Conservation (phyloP, 306 rosid species). For the Ochetophila trinervis region DNA sequence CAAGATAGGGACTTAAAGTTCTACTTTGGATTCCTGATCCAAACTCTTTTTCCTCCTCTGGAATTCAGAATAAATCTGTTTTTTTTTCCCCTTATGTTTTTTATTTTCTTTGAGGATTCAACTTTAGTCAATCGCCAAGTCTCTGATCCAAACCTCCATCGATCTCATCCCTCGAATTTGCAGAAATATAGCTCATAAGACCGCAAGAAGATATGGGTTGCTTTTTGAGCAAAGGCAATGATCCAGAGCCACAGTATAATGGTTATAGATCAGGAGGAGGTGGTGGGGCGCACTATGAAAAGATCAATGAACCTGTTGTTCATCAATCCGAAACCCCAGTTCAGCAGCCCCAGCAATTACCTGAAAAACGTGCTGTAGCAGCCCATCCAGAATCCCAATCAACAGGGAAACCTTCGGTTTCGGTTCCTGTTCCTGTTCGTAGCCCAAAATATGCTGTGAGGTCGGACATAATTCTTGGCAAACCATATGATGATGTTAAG, state of each 20-base stretch:
- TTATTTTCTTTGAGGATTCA: no score
- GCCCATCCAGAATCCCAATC: slow-evolving; percentile 28
- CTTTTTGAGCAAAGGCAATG: slow-evolving; percentile 52
- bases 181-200: neutral
- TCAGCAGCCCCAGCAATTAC: slow-evolving; percentile 36
- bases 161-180: neutral
- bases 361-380: slow-evolving; percentile 31
- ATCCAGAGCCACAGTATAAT: slow-evolving; percentile 29
- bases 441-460: slow-evolving; percentile 37
- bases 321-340: slow-evolving; percentile 40
- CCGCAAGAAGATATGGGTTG: slow-evolving; percentile 47
- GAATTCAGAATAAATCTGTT: slow-evolving; percentile 16
- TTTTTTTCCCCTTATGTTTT: neutral
- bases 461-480: slow-evolving; percentile 58
- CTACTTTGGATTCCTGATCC: slow-evolving; percentile 17
- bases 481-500: slow-evolving; percentile 68
- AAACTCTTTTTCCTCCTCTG: slow-evolving; percentile 3
- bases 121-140: neutral
- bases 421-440: slow-evolving; percentile 28
- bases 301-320: slow-evolving; percentile 38
- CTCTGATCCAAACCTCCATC: slow-evolving; percentile 29
- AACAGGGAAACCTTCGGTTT: slow-evolving; percentile 31
- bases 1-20: neutral
- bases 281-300: slow-evolving; percentile 29
- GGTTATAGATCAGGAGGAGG: slow-evolving; percentile 41